Conservation (phyloP, 2,329 filamentous ascomycete genomes). For the Xylaria digitata region DNA sequence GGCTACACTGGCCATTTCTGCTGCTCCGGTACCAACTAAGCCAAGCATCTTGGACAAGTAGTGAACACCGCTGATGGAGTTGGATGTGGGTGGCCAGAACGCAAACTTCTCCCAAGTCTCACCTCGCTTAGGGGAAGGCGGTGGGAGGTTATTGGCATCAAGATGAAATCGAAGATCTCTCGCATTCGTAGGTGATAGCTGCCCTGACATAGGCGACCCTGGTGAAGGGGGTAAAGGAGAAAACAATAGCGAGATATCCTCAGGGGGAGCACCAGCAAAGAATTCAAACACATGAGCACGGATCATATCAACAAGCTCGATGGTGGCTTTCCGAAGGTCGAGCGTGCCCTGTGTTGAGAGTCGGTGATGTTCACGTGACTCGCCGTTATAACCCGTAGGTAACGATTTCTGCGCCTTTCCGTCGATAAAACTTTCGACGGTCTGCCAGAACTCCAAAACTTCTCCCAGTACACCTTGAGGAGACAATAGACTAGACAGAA, state of each 20-base stretch:
- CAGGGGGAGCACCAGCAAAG: constrained; percentile 87
- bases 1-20: constrained; percentile 82
- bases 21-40: constrained; percentile 85
- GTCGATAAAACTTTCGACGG: constrained; percentile 87
- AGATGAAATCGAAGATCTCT: constrained; percentile 83
- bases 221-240: constrained; percentile 81
- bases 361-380: constrained; percentile 83
- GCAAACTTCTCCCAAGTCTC: constrained; percentile 93
- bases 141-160: constrained; percentile 80
- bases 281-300: constrained; percentile 83
- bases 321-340: constrained; percentile 79
- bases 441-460: constrained; percentile 93
- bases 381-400: constrained; percentile 82
- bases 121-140: constrained; percentile 79
- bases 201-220: constrained; percentile 70
- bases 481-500: constrained; percentile 79
- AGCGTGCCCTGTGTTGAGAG: constrained; percentile 76
- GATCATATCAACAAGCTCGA: constrained; percentile 86
- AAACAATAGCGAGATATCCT: constrained; percentile 88
- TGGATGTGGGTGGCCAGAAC: constrained; percentile 95
- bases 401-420: constrained; percentile 84
- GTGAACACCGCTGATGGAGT: constrained; percentile 90
- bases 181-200: constrained; percentile 65
- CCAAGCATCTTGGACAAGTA: constrained; percentile 86
- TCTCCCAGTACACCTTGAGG: constrained; percentile 86